Base-by-base conservation (phyloP, 2,329 filamentous ascomycete genomes). In the Apiospora koreana region DNA sequence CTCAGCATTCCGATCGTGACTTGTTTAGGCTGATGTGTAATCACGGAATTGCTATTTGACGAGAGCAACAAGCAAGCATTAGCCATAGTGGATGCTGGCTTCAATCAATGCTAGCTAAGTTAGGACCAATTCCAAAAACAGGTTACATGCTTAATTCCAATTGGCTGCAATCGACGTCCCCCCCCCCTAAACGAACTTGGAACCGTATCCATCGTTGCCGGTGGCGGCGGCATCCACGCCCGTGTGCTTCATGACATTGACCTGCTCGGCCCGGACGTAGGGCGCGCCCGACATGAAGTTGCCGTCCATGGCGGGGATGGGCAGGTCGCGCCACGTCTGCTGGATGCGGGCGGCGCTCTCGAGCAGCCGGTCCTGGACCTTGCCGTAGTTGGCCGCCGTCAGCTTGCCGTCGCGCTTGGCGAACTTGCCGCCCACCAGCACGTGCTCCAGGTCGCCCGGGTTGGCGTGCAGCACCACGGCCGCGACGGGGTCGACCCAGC, bases 391-490 rank as follows among this genome's bases (percentile, higher is more conserved):
- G 1, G 69, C 31, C 1, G 74, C 77, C 1, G 74, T 76, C 28
- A 79, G 72, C 75, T 77, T 81, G 2, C 83, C 79, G 18, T 85
- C 80, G 8, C 80, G 77, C 79, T 88, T 89, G 64, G 78, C 75
- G 65, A 85, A 87, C 69, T 80, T 75, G 0, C 87, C 87, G 68
- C 84, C 82, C 0, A 88, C 83, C 12, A 87, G 70, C 0, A 89
- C 87, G 67, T 85, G 80, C 69, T 83, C 76, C 31, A 89, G 79
- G 70, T 89, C 86, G 0, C 84, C 86, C 4, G 87, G 82, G 68
- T 82, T 85, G 0, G 86, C 83, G 70, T 89, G 87, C 45, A 90
- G 77, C 35, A 90, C 83, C 0, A 90, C 79, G 0, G 88, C 88
- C 0, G 87, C 87, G 3, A 90, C 81, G 0, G 87, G 86, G 69